These are phyloP conservation scores for Chloroidium sp. DNA, from an alignment of 163 green algal genomes.

Conservation along the genomic window DNA sequence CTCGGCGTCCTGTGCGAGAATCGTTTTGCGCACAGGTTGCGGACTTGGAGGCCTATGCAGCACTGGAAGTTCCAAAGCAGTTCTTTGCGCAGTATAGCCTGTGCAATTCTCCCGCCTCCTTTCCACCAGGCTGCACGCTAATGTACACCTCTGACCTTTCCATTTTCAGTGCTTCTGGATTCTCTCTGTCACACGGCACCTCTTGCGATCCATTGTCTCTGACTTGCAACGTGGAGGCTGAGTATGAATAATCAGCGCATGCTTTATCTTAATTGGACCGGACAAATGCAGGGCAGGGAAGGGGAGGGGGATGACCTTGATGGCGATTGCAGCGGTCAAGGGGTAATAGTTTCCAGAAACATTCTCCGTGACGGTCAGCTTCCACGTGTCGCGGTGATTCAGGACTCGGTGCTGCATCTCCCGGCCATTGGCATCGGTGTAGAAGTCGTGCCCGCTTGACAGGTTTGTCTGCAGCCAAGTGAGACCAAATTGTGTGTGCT, in stretches of 20 bases:
- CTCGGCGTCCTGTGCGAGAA: slow-evolving; percentile 1
- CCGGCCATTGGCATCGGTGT: slow-evolving; percentile 74
- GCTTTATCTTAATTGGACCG: not conserved
- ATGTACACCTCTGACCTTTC: no score
- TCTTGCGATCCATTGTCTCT: no score
- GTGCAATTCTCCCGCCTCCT: no score
- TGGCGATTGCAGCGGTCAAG: slow-evolving; percentile 41
- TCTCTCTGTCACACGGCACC: no score
- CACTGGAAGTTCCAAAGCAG: no score
- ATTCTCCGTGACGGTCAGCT: slow-evolving; percentile 52
- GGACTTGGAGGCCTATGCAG: no score
- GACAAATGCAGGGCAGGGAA: not conserved
- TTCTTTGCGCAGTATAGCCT: no score
- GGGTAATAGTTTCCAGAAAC: slow-evolving; percentile 75
- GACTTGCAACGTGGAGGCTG: no score
- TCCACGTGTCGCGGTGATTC: slow-evolving; percentile 50
- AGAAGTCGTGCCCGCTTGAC: slow-evolving; percentile 29
- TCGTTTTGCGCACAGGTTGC: no score
- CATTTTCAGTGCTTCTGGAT: no score
- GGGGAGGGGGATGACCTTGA: slow-evolving; percentile 21
- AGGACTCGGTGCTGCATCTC: slow-evolving; percentile 51
- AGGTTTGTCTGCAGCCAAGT: not conserved
- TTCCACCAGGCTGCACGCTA: no score
- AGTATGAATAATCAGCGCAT: not conserved
- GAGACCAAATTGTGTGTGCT: no score